Evolutionary conservation across 805 yeast genomes (phyloP).

Genomic region (Metschnikowia drakensbergensis): DNA sequence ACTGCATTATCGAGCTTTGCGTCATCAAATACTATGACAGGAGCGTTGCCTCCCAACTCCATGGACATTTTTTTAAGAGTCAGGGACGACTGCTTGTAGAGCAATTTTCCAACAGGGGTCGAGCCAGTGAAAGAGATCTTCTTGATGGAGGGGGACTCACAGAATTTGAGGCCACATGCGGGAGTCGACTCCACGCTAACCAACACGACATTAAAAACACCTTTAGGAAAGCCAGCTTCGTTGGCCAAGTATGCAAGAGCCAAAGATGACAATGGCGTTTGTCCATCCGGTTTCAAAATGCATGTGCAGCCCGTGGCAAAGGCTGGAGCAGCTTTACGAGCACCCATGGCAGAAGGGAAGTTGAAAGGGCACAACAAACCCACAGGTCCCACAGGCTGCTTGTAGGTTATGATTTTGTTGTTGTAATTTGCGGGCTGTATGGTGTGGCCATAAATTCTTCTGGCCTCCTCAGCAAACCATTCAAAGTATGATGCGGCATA

Average conservation of each 20-base stretch:
- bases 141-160: conserved; percentile 51
- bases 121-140: conserved; percentile 80
- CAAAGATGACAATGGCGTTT: conserved; percentile 58
- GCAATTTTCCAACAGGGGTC: conserved; percentile 64
- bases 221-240: conserved; percentile 59
- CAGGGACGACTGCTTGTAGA: conserved; percentile 57
- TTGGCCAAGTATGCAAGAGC: conserved; percentile 54
- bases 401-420: conserved; percentile 50
- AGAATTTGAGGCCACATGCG: conserved; percentile 47
- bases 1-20: conserved; percentile 66
- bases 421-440: conserved; percentile 51
- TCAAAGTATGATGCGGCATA: conserved; percentile 52
- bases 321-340: conserved; percentile 63
- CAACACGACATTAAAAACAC: conserved; percentile 51
- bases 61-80: conserved; percentile 67
- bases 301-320: conserved; percentile 64
- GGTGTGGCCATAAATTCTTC: conserved; percentile 52
- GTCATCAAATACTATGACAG: conserved; percentile 70
- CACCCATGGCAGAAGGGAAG: conserved; percentile 65
- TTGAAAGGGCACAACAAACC: conserved; percentile 66
- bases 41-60: conserved; percentile 82
- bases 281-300: conserved; percentile 58
- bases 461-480: conserved; percentile 53
- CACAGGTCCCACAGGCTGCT: conserved; percentile 62
- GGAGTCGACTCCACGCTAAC: conserved; percentile 49